Evolutionary conservation across 345 rosid genomes (phyloP), one percentile per base, ranked within the genome.

Genomic region (Gossypium rotundifolium): DNA sequence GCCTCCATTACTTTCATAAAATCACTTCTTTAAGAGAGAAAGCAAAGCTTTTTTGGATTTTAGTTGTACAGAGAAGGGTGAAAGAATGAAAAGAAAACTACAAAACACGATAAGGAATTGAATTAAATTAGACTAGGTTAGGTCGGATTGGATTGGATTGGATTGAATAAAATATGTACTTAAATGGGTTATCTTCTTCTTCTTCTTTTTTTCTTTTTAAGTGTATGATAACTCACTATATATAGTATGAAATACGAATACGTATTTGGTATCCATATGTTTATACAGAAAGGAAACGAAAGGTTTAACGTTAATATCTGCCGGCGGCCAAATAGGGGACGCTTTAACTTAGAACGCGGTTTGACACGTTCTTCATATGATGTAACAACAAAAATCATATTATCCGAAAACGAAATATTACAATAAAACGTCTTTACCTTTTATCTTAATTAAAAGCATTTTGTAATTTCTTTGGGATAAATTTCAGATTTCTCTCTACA

Each of bases 341-440:
- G 29, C 46, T 12, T 23, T 17, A 45, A 67, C 23, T 7, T 40
- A 64, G 25, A 17, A 68, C 72, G 57, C 57, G 72, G 18, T 27
- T 78, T 78, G 81, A 80, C 72, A 82, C 76, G 69, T 75, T 59
- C 59, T 7, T 12, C 7, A 12, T 51, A 16, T 51, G 7, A 33
- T 33, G 40, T 33, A 33, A 33, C 40, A 33, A 33, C 40, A 33
- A 33, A 33, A 33, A 33, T 33, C 5, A 33, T 33, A 4, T 33
- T 33, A 33, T 33, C 40, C 40, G 40, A 5, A 5, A 33, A 33
- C 40, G 40, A 33, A 6, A 33, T 33, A 33, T 33, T 1, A 33
- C 40, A 33, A 33, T 33, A 33, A 33, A 33, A 33, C 40, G 40
- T 33, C 40, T 33, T 33, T 33, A 33, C 40, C 7, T 33, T 4